Conservation (phyloP, 495 filamentous ascomycete genomes). For the Physcia stellaris region DNA sequence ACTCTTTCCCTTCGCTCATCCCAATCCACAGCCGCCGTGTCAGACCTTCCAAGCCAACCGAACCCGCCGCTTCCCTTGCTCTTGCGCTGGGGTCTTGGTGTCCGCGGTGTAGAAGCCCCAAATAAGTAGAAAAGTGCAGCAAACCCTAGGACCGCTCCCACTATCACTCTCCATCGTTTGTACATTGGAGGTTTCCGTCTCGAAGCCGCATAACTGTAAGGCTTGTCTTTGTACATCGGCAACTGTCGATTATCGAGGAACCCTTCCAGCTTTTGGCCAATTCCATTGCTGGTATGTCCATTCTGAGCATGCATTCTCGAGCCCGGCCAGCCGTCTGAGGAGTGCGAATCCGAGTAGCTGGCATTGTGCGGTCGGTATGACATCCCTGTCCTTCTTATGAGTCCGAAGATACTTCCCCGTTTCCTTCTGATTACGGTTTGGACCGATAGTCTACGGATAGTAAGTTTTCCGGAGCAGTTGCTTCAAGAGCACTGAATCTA, state of each 20-base stretch:
- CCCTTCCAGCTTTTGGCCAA: slow-evolving; percentile 31
- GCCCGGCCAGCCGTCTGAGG: slow-evolving; percentile 20
- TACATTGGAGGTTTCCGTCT: slow-evolving; percentile 25
- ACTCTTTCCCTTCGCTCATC: slow-evolving; percentile 63
- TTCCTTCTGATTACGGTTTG: no score
- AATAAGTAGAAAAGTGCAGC: slow-evolving; percentile 42
- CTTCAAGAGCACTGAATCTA: no score
- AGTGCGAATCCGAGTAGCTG: no score
- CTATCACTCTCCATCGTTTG: slow-evolving; percentile 37
- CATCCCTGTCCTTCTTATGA: slow-evolving; percentile 54
- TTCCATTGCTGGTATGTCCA: slow-evolving; percentile 14
- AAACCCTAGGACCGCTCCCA: slow-evolving; percentile 35
- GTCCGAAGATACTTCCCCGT: no score
- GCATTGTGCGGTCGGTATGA: slow-evolving; percentile 23
- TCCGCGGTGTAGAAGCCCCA: slow-evolving; percentile 31
- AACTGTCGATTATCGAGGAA: slow-evolving; percentile 47
- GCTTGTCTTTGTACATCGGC: slow-evolving; percentile 99
- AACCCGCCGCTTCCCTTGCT: slow-evolving; percentile 9
- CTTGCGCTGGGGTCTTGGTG: slow-evolving; percentile 17
- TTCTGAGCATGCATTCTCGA: slow-evolving; percentile 30
- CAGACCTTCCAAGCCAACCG: slow-evolving; percentile 16
- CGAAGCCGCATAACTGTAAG: slow-evolving; percentile 54
- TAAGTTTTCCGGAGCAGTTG: no score
- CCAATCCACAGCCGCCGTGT: slow-evolving; percentile 47
- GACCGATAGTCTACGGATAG: no score